A percentile compares a stretch with the other conserved stretches of the same genome.
Evolutionary conservation across 768 basidiomycete species (phyloP).

Genomic region (Butyriboletus loyo): DNA sequence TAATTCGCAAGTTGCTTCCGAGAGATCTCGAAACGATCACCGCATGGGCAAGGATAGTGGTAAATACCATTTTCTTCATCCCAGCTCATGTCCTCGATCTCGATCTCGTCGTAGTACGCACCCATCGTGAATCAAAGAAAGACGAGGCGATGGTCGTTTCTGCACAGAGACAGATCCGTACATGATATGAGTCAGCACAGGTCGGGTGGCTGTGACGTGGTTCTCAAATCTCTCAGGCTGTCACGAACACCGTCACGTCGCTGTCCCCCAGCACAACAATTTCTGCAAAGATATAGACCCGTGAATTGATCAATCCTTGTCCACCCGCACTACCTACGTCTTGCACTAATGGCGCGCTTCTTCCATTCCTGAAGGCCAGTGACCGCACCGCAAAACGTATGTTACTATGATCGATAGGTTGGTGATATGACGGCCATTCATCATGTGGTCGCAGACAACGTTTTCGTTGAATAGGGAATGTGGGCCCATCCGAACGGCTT

Average conservation of each 20-base stretch:
- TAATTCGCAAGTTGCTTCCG: constrained; percentile 79
- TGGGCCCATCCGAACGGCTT: no score
- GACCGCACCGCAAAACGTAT: background rate
- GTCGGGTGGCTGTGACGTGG: background rate
- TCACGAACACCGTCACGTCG: no score
- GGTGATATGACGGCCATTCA: background rate
- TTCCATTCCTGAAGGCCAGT: background rate
- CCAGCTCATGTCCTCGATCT: constrained; percentile 96
- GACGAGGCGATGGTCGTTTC: background rate
- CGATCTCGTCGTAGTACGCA: constrained; percentile 93
- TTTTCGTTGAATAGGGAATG: background rate
- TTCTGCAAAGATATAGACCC: no score
- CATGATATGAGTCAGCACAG: background rate
- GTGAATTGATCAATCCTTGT: no score
- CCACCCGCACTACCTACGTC: background rate
- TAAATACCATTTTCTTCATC: constrained; percentile 78
- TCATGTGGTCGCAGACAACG: no score
- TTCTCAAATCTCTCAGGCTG: no score
- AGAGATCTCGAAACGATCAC: constrained; percentile 96
- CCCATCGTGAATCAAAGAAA: constrained; percentile 47
- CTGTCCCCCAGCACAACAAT: no score
- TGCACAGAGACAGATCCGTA: background rate
- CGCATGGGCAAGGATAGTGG: constrained; percentile 97
- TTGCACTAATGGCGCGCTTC: background rate
- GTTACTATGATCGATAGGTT: background rate